A percentile compares a stretch with the other conserved stretches of the same genome.
These are phyloP conservation scores for Xylariales sp. DNA, from an alignment of 2,329 filamentous ascomycete species.

Conservation along the genomic window DNA sequence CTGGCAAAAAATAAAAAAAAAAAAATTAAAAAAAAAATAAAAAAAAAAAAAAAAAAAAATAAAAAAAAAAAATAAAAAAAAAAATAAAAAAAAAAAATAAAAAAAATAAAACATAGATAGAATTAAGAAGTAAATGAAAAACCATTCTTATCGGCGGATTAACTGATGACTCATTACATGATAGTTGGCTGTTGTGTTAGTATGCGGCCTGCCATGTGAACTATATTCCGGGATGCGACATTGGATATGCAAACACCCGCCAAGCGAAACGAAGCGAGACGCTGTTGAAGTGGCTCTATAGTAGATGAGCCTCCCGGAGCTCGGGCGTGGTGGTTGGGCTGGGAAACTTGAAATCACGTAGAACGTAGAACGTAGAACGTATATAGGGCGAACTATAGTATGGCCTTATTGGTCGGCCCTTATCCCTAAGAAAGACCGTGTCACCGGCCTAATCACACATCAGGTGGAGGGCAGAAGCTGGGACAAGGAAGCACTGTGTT, in stretches of 20 bases:
- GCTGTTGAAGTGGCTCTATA: constrained; percentile 5
- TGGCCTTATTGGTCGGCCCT: not conserved
- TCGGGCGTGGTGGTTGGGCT: constrained; percentile 24
- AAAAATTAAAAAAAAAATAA: too few species aligned
- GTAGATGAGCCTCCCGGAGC: too few species aligned
- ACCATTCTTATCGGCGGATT: not conserved
- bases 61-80: too few species aligned
- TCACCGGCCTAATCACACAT: not conserved
- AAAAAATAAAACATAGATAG: not conserved
- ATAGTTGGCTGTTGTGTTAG: not conserved
- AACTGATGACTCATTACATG: not conserved
- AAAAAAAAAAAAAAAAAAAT: too few species aligned
- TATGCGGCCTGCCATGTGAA: constrained; percentile 27
- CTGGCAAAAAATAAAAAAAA: not conserved
- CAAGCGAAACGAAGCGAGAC: constrained; percentile 11
- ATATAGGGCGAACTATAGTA: constrained; percentile 22
- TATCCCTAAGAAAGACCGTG: not conserved
- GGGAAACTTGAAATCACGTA: not conserved
- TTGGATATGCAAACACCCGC: constrained; percentile 29
- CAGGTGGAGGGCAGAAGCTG: not conserved
- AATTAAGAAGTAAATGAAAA: not conserved
- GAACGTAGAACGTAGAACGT: not conserved
- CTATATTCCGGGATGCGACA: constrained; percentile 27
- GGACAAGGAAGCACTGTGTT: not conserved
- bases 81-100: too few species aligned